Evolutionary conservation across 371 early-diverging fungal genomes (phyloP), one percentile per base, ranked within the genome.

Genomic region (Umbelopsis sp.): DNA sequence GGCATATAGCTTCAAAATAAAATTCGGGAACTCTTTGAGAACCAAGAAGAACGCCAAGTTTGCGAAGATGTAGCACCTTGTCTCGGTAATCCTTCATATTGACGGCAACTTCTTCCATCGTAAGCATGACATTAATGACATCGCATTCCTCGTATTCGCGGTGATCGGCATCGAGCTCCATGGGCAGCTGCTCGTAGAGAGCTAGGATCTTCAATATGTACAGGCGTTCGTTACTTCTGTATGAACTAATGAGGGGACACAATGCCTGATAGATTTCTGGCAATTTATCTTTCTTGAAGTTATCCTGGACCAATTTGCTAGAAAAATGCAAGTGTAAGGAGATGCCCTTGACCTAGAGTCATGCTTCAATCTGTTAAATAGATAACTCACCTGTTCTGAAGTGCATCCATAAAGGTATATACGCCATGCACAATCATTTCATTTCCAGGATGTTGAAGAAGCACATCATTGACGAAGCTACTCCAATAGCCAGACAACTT

Each of bases 11-110:
- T 24, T 88, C 84, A 41, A 70, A 70, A 83, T 90, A 93, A 35
- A 90, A 63, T 48, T 82, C 81, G 0, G 94, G 93, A 5, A 92
- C 63, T 45, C 87, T 84, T 3, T 85, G 82, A 20, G 81, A 83
- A 20, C 79, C 71, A 7, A 87, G 70, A 29, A 91, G 77, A 1
- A 87, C 75, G 22, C 84, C 84, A 57, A 97, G 72, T 12, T 85
- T 86, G 63, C 92, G 87, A 51, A 97, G 80, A 12, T 84, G 80
- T 68, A 92, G 86, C 8, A 91, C 78, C 72, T 94, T 95, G 44
- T 96, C 95, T 70, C 96, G 92, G 74, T 86, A 86, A 22, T 87
- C 81, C 16, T 84, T 86, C 8, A 95, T 71, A 0, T 80, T 83
- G 38, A 85, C 80, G 10, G 82, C 80, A 20, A 86, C 82, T 22